Conservation (phyloP, 106 monocot species). For the Hemerocallis citrina region DNA sequence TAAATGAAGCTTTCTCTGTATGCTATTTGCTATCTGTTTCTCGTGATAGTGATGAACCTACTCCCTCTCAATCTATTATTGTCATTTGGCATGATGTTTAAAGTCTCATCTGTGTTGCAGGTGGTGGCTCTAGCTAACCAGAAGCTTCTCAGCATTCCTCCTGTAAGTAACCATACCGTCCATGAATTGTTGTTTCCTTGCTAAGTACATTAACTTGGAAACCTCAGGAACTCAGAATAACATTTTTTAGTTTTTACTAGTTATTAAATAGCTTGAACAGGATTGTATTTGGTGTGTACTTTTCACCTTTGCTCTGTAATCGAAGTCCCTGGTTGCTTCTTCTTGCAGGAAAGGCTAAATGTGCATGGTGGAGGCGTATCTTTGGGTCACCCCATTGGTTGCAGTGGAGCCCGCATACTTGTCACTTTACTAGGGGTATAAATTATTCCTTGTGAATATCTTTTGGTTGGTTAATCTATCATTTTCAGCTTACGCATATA, state of each 20-base stretch:
- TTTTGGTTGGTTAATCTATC: too few relatives aligned
- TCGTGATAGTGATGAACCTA: constrained; percentile 17
- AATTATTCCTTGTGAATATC: neutral
- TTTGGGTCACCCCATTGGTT: constrained; percentile 83
- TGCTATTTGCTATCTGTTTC: constrained; percentile 17
- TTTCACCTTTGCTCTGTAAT: neutral
- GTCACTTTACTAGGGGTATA: constrained; percentile 84
- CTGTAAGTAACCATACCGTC: constrained; percentile 62
- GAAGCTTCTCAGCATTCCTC: constrained; percentile 86
- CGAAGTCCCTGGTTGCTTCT: neutral
- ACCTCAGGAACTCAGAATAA: neutral
- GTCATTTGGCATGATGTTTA: constrained; percentile 3
- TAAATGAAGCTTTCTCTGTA: constrained; percentile 99
- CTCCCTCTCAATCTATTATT: neutral
- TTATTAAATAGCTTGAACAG: neutral
- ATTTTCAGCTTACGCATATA: neutral
- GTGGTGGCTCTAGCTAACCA: constrained; percentile 96
- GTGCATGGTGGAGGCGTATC: constrained; percentile 85
- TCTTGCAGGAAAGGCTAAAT: constrained; percentile 18
- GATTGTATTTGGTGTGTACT: neutral
- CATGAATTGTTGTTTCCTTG: neutral
- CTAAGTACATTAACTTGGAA: neutral
- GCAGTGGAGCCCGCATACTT: constrained; percentile 87
- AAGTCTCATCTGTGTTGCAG: constrained; percentile 27
- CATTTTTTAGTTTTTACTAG: neutral